A percentile compares a stretch with the other conserved stretches of the same genome.
Conservation (phyloP, 345 rosid species). For the Syzygium jambos region DNA sequence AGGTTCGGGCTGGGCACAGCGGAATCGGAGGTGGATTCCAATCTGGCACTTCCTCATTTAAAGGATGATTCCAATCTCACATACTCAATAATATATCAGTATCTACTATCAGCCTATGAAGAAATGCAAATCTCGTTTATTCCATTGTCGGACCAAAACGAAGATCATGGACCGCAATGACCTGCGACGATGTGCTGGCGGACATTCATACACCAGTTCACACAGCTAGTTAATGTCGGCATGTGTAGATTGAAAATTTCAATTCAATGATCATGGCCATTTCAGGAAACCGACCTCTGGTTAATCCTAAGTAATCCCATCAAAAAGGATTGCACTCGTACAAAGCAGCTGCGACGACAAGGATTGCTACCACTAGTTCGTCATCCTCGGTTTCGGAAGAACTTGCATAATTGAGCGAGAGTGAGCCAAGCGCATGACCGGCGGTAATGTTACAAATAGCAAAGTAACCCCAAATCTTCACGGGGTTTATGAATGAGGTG, state of each 20-base stretch:
- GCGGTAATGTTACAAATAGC: not conserved
- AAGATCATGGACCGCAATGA: not conserved
- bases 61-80: not conserved
- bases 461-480: not conserved
- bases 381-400: not conserved
- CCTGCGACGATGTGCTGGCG: not conserved
- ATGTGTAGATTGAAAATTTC: not conserved
- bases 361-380: not conserved
- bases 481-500: not conserved
- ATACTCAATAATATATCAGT: not conserved
- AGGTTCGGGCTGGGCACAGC: not conserved
- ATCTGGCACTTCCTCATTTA: not conserved
- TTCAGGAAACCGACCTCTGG: not conserved
- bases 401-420: not conserved
- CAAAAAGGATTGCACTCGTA: not conserved
- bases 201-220: not conserved
- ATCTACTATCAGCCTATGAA: fast-evolving
- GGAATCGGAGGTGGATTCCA: not conserved
- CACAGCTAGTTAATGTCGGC: not conserved
- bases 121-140: not conserved
- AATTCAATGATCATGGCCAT: not conserved
- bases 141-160: not conserved
- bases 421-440: not conserved
- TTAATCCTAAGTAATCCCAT: not conserved
- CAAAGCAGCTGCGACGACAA: not conserved